Base-by-base conservation (phyloP, 208 protist genomes). In the Angomonas ambiguus region DNA sequence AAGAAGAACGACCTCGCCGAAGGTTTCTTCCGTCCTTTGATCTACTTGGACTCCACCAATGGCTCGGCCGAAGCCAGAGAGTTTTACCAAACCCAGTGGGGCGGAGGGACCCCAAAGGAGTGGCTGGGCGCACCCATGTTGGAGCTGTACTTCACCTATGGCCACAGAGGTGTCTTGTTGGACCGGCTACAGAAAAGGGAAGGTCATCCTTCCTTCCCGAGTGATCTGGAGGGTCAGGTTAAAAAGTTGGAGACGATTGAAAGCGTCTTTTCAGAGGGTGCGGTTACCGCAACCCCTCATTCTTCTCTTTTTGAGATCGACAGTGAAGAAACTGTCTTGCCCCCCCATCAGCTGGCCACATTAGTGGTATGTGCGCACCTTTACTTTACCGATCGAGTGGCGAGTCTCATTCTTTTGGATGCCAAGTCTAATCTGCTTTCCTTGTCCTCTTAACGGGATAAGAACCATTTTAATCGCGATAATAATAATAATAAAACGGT, bases 1-100 rank as follows among this genome's bases (percentile, higher is more conserved):
- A n/a, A n/a, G n/a, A n/a, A n/a, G n/a, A n/a, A n/a, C n/a, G n/a
- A n/a, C n/a, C n/a, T n/a, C n/a, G n/a, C n/a, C n/a, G n/a, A n/a
- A n/a, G n/a, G n/a, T n/a, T n/a, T n/a, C n/a, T n/a, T n/a, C n/a
- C n/a, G 32, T 62, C 18, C 58, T 78, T 13, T 85, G 0, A 11
- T 85, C 55, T 82, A 75, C 57, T 25, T 82, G 38, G 79, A 85
- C 69, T 82, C 76, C 28, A 82, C 76, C 22, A 85, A 85, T 59
- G 75, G 72, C 1, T 79, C 73, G 16, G 1, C 2, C 11, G 75
- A 67, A 35, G 79, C 75, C 5, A 63, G 76, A 8, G 2, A 2
- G 0, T 42, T 79, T 0, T 85, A 85, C 64, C 3, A 2, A 0
- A 31, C 32, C 5, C 59, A n/a, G 1, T 76, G 32, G 58, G 18